Evolutionary conservation across 495 filamentous ascomycete genomes (phyloP).

Genomic region (Neurospora sp.): DNA sequence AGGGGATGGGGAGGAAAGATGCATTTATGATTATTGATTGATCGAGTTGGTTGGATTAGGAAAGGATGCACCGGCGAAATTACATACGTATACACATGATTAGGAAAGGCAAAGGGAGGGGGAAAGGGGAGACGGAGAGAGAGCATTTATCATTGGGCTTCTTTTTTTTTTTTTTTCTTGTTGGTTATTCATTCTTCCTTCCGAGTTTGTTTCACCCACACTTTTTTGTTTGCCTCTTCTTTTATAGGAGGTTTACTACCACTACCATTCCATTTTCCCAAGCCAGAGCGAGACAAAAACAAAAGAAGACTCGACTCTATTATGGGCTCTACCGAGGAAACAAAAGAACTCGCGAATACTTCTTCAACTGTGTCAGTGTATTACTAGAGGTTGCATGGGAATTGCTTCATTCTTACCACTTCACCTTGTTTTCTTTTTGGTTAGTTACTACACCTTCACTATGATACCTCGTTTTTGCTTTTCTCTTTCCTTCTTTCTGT

Average conservation of each 20-base stretch:
- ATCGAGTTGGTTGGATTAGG: not conserved
- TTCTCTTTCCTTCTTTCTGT: not conserved
- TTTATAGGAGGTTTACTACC: not conserved
- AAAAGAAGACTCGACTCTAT: not conserved
- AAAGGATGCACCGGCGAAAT: not conserved
- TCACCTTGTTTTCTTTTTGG: too few species aligned
- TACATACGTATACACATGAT: not conserved
- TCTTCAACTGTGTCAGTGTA: not conserved
- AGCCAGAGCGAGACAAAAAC: not conserved
- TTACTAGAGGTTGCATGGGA: not conserved
- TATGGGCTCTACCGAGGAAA: not conserved
- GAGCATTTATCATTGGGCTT: not conserved
- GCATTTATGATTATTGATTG: not conserved
- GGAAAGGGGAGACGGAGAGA: not conserved
- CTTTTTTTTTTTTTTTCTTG: not conserved
- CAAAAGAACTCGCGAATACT: not conserved
- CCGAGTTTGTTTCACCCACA: not conserved
- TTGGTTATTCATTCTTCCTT: not conserved
- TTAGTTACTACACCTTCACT: not conserved
- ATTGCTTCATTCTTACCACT: not conserved
- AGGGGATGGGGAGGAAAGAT: not conserved
- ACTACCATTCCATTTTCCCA: not conserved
- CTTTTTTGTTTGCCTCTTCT: not conserved
- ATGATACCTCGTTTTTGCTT: not conserved
- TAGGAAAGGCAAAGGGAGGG: not conserved